A percentile compares a stretch with the other conserved stretches of the same genome.
Evolutionary conservation across 2,329 filamentous ascomycete species (phyloP).

Genomic region (Ceratocystis destructans): DNA sequence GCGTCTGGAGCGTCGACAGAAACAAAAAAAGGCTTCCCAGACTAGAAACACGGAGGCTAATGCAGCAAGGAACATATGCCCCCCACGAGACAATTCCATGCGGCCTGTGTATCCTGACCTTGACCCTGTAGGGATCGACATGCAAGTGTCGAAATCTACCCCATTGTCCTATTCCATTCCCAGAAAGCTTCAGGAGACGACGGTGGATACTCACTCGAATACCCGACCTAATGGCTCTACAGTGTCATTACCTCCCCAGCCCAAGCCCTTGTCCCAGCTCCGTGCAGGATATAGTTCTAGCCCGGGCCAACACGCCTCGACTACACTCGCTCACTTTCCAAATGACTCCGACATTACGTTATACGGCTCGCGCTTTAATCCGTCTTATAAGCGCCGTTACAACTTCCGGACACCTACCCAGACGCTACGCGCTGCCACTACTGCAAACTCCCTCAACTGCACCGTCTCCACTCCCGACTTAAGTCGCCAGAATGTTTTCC

Average conservation of each 20-base stretch:
- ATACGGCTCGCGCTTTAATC: slow-evolving; percentile 13
- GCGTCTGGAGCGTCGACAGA: not conserved
- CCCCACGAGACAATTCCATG: not conserved
- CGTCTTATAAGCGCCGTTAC: not conserved
- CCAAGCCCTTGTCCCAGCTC: not conserved
- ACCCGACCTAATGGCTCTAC: not conserved
- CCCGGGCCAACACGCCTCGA: not conserved
- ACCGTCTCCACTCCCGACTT: not conserved
- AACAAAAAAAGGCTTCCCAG: not conserved
- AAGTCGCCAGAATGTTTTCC: not conserved
- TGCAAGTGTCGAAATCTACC: too few relatives aligned
- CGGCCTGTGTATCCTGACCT: not conserved
- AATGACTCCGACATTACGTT: not conserved
- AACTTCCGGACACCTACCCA: not conserved
- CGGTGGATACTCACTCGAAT: too few relatives aligned
- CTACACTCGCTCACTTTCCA: not conserved
- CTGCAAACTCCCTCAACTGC: not conserved
- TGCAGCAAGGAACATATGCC: too few relatives aligned
- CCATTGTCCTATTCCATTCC: too few relatives aligned
- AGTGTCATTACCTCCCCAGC: not conserved
- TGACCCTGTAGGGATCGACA: not conserved
- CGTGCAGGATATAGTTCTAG: too few relatives aligned
- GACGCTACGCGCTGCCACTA: not conserved
- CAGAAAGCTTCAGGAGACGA: too few relatives aligned
- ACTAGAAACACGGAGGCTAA: not conserved